Base-by-base conservation (phyloP, 352 stramenopile species). In the Phytophthora meadii region DNA sequence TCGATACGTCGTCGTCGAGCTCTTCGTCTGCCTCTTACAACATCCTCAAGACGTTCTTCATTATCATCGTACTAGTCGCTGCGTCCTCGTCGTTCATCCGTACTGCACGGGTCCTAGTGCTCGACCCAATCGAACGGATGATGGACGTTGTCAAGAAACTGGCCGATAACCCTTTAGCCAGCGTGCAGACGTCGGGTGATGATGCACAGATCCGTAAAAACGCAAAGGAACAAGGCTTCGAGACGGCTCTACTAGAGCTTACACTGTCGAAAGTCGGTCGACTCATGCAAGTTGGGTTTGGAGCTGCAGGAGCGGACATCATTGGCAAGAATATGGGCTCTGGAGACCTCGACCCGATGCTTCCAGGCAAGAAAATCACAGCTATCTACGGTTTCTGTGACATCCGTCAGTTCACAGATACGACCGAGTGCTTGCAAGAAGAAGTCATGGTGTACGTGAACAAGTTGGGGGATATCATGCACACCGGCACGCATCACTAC, bases 341-440 rank as follows among this genome's bases (percentile, higher is more conserved):
- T 9, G 92, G 90, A 7, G 90, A 97, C 47, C 73, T 97, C 1
- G 84, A 96, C 54, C 86, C 90, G 15, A 97, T 97, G 89, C 79
- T 79, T 70, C 95, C 85, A 3, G 90, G 91, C 27, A 94, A 97
- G 54, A 94, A 95, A 70, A 94, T 97, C 58, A 96, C 90, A 25
- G 93, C 95, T 15, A 90, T 99, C 60, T 98, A 98, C 77, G 94
- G 87, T 7, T 98, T 98, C 64, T 98, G 90, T 50, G 90, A 97
- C 64, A 98, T 98, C 65, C 96, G 97, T 28, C 79, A 98, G 68
- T 98, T 97, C 66, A 95, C 90, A 7, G 88, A 96, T 60, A 95
- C 88, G 7, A 97, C 89, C 48, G 91, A 97, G 63, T 92, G 84
- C 57, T 77, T 97, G 10, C 89, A 97, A 68, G 84, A 97, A 73